Evolutionary conservation across 805 yeast genomes (phyloP), one percentile per base, ranked within the genome.

Genomic region (Candida odintsovae): DNA sequence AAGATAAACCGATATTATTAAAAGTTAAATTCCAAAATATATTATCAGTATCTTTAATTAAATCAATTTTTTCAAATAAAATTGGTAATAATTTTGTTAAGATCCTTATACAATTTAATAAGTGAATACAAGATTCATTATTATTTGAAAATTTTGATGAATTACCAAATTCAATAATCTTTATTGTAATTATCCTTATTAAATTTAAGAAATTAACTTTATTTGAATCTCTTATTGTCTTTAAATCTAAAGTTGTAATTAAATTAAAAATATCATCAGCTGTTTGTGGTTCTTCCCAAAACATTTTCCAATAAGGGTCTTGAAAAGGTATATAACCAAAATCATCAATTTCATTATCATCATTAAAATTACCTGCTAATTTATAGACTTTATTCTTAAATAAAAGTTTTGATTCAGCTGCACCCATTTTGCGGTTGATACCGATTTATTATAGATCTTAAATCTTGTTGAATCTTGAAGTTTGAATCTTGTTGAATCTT

Each of bases 1-100:
- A 43, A n/a, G 38, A 36, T 8, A 46, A 42, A 29, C 42, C 47
- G 11, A 47, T 36, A 15, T 40, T 38, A 31, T 51, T 51, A 22
- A 44, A 49, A 8, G 41, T 47, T 29, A 52, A 44, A 43, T 72
- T 64, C 86, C 84, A 73, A 59, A 80, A 71, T 10, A 75, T 54
- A 8, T 57, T 57, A 36, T 55, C 53, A 43, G 62, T 67, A 56
- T 63, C 64, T 12, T 65, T 64, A 44, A 56, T 68, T 53, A 55
- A 20, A 36, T 19, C 23, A 13, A 9, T 18, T 16, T 36, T 59
- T 63, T 90, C 96, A 56, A 76, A 86, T 7, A 83, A 58, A 41
- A 78, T 74, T 0, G 97, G 97, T 19, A 86, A 51, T 4, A 86
- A 45, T 49, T 79, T 76, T 3, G 87, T 78, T 37, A 90, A 63